phyloP scores from a whole-genome alignment of 2,329 filamentous ascomycete species.

The Claviceps fusiformis region DNA sequence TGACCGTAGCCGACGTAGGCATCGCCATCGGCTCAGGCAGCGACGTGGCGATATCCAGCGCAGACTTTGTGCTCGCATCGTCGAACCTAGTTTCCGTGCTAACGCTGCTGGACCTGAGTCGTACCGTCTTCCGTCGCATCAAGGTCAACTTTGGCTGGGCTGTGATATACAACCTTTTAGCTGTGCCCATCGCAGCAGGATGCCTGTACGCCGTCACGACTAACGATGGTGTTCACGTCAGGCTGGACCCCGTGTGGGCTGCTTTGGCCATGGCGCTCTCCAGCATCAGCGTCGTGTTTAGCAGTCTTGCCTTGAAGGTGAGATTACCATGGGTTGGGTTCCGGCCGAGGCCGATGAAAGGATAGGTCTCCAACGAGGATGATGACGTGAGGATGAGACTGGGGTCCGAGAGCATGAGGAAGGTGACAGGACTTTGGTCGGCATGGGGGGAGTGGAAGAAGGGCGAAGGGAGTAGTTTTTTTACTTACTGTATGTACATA shows the following conservation, averaged over 20 bases:
- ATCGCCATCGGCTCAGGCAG: slow-evolving; percentile 75
- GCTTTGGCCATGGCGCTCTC: slow-evolving; percentile 85
- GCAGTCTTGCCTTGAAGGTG: slow-evolving; percentile 58
- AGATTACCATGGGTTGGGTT: slow-evolving; percentile 31
- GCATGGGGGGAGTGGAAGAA: no score
- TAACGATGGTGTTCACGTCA: slow-evolving; percentile 38
- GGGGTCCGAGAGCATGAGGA: no score
- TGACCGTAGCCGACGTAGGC: slow-evolving; percentile 67
- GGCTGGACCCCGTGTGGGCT: slow-evolving; percentile 72
- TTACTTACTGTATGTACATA: no score
- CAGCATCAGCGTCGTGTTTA: slow-evolving; percentile 76
- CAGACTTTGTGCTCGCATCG: slow-evolving; percentile 70
- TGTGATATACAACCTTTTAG: slow-evolving; percentile 64
- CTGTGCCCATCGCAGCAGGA: slow-evolving; percentile 70
- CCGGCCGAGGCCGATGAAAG: slow-evolving; percentile 11
- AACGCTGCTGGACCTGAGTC: slow-evolving; percentile 58
- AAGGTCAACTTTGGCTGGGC: slow-evolving; percentile 82
- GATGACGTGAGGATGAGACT: no score
- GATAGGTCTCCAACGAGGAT: no score
- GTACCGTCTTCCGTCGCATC: slow-evolving; percentile 61
- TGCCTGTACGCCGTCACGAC: slow-evolving; percentile 50
- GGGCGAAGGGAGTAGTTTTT: no score
- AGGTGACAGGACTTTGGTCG: no score
- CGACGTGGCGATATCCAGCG: slow-evolving; percentile 70
- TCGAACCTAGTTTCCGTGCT: slow-evolving; percentile 57